Base-by-base conservation (phyloP, 305 asterid genomes). In the Rubia tinctorum region DNA sequence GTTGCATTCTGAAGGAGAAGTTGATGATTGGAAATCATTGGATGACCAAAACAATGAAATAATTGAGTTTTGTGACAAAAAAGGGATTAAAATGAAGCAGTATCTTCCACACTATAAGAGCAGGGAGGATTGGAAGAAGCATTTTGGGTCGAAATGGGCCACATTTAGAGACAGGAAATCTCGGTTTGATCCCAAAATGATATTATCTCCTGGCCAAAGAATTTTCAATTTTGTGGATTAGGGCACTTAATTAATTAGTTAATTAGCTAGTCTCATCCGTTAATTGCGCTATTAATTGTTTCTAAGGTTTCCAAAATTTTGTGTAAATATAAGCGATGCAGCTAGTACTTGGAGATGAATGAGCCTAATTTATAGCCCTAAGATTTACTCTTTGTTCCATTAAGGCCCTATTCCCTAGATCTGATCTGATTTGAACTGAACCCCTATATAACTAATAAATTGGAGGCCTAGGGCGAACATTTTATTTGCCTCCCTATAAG, bases 61-160 rank as follows among this genome's bases (percentile, higher is more conserved):
- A 17, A 20, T 90, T 0, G 80, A 73, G 15, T 86, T 74, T 45
- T 90, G 91, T 73, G 88, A 82, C 53, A 66, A 77, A 45, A 68
- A 58, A 68, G 90, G 72, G 5, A 81, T 84, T 14, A 49, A 85
- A 30, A 80, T 85, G 45, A 90, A 88, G 76, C 93, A 92, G 39
- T 92, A 90, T 81, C 90, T 92, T 66, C 96, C 96, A 0, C 85
- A 90, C 76, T 84, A 87, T 71, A 71, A 77, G 44, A 80, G 82
- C 9, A 80, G 66, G 65, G 68, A 80, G 61, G 92, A 90, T 17
- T 92, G 97, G 96, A 65, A 60, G 49, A 83, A 85, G 49, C 97
- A 90, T 83, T 90, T 83, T 75, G 96, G 96, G 18, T 23, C 77
- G 18, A 88, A 90, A 75, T 90, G 98, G 98, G 74, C 67, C 59